Conservation (phyloP, 2,329 filamentous ascomycete genomes). For the Chalara sp. region DNA sequence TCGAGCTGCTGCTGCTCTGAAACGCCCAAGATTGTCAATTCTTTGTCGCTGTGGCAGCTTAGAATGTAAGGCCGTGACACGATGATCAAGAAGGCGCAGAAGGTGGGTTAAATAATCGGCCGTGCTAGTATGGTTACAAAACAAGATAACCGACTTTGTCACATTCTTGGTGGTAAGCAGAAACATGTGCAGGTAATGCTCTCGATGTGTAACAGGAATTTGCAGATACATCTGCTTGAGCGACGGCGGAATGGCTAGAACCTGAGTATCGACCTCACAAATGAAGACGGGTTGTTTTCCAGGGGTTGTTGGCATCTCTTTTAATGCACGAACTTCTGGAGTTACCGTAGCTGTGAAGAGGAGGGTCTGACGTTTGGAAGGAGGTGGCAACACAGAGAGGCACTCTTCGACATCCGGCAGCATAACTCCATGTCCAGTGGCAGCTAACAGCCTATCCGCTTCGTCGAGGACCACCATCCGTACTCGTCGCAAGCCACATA, state of each 20-base stretch:
- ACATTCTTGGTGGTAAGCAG: slow-evolving; percentile 72
- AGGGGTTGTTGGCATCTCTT: slow-evolving; percentile 63
- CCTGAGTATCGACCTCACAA: slow-evolving; percentile 76
- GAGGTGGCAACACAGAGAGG: slow-evolving; percentile 71
- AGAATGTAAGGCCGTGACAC: slow-evolving; percentile 87
- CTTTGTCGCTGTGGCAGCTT: slow-evolving; percentile 78
- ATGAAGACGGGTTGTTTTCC: slow-evolving; percentile 76
- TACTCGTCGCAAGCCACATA: slow-evolving; percentile 71
- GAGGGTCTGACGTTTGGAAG: slow-evolving; percentile 77
- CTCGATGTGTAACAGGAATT: slow-evolving; percentile 84
- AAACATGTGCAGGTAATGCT: slow-evolving; percentile 89
- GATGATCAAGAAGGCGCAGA: slow-evolving; percentile 77
- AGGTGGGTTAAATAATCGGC: slow-evolving; percentile 86
- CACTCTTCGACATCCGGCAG: slow-evolving; percentile 90
- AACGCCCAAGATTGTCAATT: slow-evolving; percentile 80
- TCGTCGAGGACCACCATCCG: slow-evolving; percentile 91
- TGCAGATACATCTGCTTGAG: slow-evolving; percentile 81
- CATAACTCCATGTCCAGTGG: slow-evolving; percentile 74
- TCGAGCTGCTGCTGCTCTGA: slow-evolving; percentile 81
- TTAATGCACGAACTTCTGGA: slow-evolving; percentile 80
- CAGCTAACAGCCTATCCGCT: slow-evolving; percentile 79
- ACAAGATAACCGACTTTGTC: slow-evolving; percentile 78
- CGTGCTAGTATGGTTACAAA: slow-evolving; percentile 86
- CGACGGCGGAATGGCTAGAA: slow-evolving; percentile 70
- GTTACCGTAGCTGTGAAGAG: slow-evolving; percentile 96